Percentiles rank a stretch among this genome's conserved stretches.
phyloP scores from a whole-genome alignment of 305 asterid genomes.

The Caryopteris hybrid region DNA sequence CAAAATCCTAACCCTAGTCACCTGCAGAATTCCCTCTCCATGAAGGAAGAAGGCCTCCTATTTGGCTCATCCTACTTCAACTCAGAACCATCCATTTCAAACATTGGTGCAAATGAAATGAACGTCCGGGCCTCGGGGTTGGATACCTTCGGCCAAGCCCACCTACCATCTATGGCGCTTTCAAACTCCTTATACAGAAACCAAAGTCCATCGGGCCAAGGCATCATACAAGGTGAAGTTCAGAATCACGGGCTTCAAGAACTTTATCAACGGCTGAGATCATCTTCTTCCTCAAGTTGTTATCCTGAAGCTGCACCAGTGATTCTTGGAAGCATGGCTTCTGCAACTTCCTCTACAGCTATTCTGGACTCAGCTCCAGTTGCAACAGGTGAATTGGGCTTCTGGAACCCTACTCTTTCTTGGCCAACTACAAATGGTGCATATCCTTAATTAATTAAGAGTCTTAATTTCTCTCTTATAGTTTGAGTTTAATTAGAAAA shows the following conservation, averaged over 20 bases:
- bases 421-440: constrained; percentile 62
- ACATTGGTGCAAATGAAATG: too few species aligned
- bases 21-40: too few species aligned
- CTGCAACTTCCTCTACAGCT: constrained; percentile 23
- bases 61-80: constrained; percentile 24
- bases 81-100: constrained; percentile 16
- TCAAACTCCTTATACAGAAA: constrained; percentile 34
- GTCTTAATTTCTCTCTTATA: background rate
- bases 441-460: constrained; percentile 28
- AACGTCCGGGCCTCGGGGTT: constrained; percentile 27
- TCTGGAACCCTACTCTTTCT: constrained; percentile 42
- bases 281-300: constrained; percentile 30
- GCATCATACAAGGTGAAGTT: constrained; percentile 32
- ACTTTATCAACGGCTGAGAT: constrained; percentile 47
- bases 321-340: constrained; percentile 29
- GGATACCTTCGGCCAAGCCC: constrained; percentile 32
- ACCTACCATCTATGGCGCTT: constrained; percentile 13
- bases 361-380: constrained; percentile 68
- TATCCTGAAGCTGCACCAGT: constrained; percentile 36
- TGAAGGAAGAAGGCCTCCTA: constrained; percentile 31
- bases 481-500: constrained; percentile 18
- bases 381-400: constrained; percentile 43
- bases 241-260: constrained; percentile 54
- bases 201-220: constrained; percentile 27
- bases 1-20: constrained; percentile 45